Base-by-base conservation (phyloP, 1,284 basidiomycete genomes). In the Puccinia sorghi region DNA sequence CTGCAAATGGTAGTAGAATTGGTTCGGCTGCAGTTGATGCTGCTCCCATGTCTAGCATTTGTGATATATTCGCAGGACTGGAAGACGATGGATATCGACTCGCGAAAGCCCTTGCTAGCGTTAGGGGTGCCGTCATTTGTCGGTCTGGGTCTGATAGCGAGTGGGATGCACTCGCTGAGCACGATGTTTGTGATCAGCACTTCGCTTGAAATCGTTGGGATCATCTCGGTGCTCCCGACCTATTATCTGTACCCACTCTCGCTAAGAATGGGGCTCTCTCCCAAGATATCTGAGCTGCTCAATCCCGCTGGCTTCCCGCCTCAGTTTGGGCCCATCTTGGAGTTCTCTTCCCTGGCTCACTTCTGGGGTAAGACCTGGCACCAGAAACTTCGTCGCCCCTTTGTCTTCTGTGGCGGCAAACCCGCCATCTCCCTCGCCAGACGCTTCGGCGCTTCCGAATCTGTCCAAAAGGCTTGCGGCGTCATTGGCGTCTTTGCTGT, bases 351-450 rank as follows among this genome's bases (percentile, higher is more conserved):
- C n/a, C 25, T 75, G 4, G 61, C 57, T 13, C 61, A 64, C 25
- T 75, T 75, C n/a, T 75, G 61, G 72, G 61, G 59, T 15, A 75
- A 75, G 32, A 37, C 57, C 11, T 75, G 72, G 72, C 72, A 75
- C 48, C 72, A 75, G n/a, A 22, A 50, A 17, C 54, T 75, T 4
- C 57, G 72, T 6, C 57, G 61, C 17, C 43, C 37, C 15, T 75
- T 64, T 41, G 22, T 75, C n/a, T 52, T 75, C 27, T 63, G 72
- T 54, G 72, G 72, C 27, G 72, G 59, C 9, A 46, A 63, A 66
- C 61, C 48, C 8, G 57, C 61, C n/a, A 75, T 27, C 43, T 32
- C 22, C 9, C 37, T 64, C 8, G 61, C 61, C 20, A 66, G 46
- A 52, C 32, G 17, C 20, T 32, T 75, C 7, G 72, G 72, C 37